phyloP scores from a whole-genome alignment of 1,284 basidiomycete genomes.

The Ganoderma boninense region DNA sequence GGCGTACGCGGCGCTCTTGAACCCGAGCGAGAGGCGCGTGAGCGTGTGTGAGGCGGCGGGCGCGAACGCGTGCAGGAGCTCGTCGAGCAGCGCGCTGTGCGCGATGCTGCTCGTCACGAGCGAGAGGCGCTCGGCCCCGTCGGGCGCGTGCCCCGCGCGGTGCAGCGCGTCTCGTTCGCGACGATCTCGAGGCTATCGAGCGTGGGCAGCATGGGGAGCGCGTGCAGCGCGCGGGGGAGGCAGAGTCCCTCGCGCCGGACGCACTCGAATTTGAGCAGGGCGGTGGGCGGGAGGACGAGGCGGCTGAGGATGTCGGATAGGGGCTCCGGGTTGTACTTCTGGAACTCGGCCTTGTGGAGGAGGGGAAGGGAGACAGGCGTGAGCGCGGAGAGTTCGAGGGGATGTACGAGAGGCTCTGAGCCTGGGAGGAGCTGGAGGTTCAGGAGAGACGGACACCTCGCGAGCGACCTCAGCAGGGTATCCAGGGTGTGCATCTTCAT shows the following conservation, averaged over 20 bases:
- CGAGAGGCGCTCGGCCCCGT: neutral
- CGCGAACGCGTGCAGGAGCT: conserved; percentile 5
- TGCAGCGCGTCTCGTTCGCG: conserved; percentile 1
- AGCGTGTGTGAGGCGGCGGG: neutral
- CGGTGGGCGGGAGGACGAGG: conserved; percentile 5
- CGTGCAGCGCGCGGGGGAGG: conserved; percentile 1
- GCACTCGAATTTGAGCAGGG: neutral
- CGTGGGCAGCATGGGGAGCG: neutral
- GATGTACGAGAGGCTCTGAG: conserved; percentile 5
- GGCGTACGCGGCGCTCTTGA: conserved; percentile 6
- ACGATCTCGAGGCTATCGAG: neutral
- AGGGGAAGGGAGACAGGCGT: neutral
- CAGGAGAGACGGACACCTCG: neutral
- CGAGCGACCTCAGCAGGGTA: conserved; percentile 9
- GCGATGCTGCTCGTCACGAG: neutral
- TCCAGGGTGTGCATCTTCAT: conserved; percentile 6
- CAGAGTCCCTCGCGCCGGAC: neutral
- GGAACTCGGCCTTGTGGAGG: conserved; percentile 8
- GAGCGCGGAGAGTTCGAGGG: neutral
- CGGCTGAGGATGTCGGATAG: conserved; percentile 13
- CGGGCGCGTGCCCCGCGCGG: neutral
- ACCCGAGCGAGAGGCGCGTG: conserved; percentile 1
- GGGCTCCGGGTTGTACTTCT: neutral
- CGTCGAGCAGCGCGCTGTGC: neutral
- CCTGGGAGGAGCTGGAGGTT: neutral